A percentile compares a stretch with the other conserved stretches of the same genome.
Evolutionary conservation across 2,329 filamentous ascomycete genomes (phyloP).

Genomic region (Aspergillus fischeri): DNA sequence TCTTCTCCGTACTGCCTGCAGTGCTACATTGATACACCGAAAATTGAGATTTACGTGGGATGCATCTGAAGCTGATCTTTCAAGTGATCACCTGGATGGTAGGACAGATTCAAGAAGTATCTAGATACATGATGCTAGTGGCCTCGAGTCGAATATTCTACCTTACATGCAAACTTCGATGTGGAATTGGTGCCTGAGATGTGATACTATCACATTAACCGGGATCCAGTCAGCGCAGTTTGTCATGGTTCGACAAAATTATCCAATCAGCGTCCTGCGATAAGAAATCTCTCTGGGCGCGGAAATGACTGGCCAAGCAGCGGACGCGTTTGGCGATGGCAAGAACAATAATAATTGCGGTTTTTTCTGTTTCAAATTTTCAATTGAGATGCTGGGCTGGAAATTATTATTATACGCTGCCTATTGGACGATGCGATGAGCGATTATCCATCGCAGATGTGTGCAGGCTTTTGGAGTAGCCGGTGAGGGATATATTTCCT

Average conservation of each 20-base stretch:
- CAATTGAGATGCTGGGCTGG: not conserved
- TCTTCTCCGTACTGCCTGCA: not conserved
- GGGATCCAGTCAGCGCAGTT: constrained; percentile 28
- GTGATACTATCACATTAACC: not conserved
- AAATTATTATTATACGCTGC: not conserved
- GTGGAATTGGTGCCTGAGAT: not conserved
- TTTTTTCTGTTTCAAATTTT: not conserved
- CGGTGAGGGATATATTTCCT: not conserved
- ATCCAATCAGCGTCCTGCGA: constrained; percentile 25
- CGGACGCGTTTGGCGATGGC: not conserved
- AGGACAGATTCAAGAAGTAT: not conserved
- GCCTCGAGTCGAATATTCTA: not conserved
- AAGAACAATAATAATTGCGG: not conserved
- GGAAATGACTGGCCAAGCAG: constrained; percentile 3
- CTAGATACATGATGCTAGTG: not conserved
- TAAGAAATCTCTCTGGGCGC: constrained; percentile 21
- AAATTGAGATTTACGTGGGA: not conserved
- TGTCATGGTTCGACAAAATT: constrained; percentile 21
- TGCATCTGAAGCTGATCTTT: not conserved
- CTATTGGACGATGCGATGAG: not conserved
- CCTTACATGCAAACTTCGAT: not conserved
- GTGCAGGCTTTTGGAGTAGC: not conserved
- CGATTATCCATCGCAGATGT: not conserved
- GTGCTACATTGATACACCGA: not conserved
- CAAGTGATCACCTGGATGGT: not conserved